Base-by-base conservation (phyloP, 2,329 filamentous ascomycete genomes). In the Tetracladium maxilliforme region DNA sequence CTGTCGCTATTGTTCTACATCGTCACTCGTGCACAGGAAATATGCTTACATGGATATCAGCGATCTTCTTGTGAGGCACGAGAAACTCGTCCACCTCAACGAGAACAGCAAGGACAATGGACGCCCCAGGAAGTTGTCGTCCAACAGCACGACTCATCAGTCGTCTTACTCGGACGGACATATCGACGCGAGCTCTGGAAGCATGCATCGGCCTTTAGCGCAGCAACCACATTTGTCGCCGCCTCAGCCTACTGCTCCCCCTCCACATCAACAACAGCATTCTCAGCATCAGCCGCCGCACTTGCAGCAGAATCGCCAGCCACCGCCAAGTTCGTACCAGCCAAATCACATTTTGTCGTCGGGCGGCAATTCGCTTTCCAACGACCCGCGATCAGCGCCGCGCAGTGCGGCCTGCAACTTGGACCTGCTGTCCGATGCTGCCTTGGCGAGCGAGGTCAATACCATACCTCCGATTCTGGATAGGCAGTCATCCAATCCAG, bases 41-140 rank as follows among this genome's bases (percentile, higher is more conserved):
- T 39, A 51, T 52, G 49, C 62, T 68, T 63, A 64, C 53, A 70
- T 69, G 64, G 57, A 5, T 11, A n/a, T 2, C 22, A 37, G 34
- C 25, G 35, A 37, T n/a, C 31, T 37, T 20, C 17, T 35, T 9
- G 28, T 16, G n/a, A 32, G 35, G 11, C 33, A 37, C 27, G 16
- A 24, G 24, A 26, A 25, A 16, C 19, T 37, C 14, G 27, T 17
- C 14, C 33, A 37, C 21, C 8, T 19, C 10, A 29, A 21, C 17
- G 24, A 29, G 45, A 60, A 58, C 35, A 61, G 50, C 44, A 69
- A 66, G 36, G 64, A 49, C 33, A n/a, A 25, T 25, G 22, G 9
- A 14, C 14, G 9, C 22, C 22, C 11, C 22, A 14, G 12, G 22
- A 23, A 11, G 14, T 15, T 23, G 14, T 16, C 14, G 14, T 23